Evolutionary conservation across 2,329 filamentous ascomycete species (phyloP), one percentile per base, ranked within the genome.

Genomic region (Diplodia sapinea): DNA sequence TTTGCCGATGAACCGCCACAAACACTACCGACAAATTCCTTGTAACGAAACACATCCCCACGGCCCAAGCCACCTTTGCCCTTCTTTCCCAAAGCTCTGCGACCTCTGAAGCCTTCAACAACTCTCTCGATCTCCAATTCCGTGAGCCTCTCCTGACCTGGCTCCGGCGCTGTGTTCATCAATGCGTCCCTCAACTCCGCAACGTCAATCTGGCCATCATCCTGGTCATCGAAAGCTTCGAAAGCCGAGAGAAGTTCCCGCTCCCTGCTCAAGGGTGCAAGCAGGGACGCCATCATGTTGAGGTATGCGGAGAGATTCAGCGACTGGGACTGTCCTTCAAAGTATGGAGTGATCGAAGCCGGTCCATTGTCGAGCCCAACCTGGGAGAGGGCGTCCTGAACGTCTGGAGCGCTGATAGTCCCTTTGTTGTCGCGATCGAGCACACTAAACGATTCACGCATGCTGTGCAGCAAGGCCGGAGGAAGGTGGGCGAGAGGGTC

Each of bases 191-290:
- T 88, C 70, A 99, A 80, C 78, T 97, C 93, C 0, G 82, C 86
- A 23, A 96, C 81, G 75, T 98, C 93, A 49, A 98, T 88, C 79
- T 97, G 93, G 3, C 95, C 95, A 73, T 91, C 95, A 77, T 99
- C 95, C 70, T 96, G 93, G 70, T 96, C 92, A 75, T 99, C 95
- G 76, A 98, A 98, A 0, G 95, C 95, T 2, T 93, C 93, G 72
- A 99, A 94, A 0, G 95, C 95, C 1, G 93, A 94, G 23, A 93
- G 82, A 11, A 99, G 85, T 76, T 99, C 95, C 17, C 88, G 86
- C 26, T 88, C 87, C 0, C 91, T 89, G 0, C 92, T 96, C 20
- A 98, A 83, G 0, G 89, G 86, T 1, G 88, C 87, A 3, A 98
- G 83, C 2, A 91, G 86, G 11, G 87, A 86, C 0, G 94, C 91